These are phyloP conservation scores for Eustoma russellianum DNA, from an alignment of 257 asterid species.

Conservation along the genomic window DNA sequence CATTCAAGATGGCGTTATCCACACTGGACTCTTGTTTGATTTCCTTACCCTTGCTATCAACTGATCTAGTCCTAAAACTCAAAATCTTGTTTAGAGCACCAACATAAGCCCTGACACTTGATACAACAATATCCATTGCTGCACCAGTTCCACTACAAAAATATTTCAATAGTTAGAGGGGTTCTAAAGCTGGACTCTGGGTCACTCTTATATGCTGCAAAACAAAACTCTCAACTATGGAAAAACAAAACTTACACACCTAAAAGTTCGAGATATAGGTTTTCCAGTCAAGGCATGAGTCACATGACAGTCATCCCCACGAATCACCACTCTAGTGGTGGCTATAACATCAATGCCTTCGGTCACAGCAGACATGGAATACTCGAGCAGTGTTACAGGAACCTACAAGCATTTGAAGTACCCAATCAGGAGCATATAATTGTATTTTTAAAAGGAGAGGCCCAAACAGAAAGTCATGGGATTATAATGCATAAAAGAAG, in stretches of 20 bases:
- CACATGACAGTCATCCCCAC: conserved; percentile 42
- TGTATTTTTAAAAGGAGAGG: no score
- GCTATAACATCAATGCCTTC: conserved; percentile 98
- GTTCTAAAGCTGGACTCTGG: neutral
- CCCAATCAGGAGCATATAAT: no score
- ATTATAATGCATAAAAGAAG: no score
- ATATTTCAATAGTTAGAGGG: neutral
- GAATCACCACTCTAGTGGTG: conserved; percentile 69
- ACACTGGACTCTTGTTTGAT: neutral
- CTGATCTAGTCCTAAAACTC: conserved; percentile 33
- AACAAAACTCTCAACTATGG: neutral
- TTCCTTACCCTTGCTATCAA: neutral
- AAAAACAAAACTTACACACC: conserved; percentile 27
- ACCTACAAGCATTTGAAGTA: conserved; percentile 31
- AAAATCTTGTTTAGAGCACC: conserved; percentile 88
- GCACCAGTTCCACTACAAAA: conserved; percentile 75
- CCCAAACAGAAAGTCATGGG: no score
- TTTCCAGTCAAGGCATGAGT: conserved; percentile 69
- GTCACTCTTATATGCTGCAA: neutral
- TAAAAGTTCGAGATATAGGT: conserved; percentile 54
- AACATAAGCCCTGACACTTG: conserved; percentile 81
- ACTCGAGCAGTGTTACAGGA: conserved; percentile 69
- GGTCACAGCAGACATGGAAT: conserved; percentile 68
- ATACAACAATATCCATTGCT: conserved; percentile 79
- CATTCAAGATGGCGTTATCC: conserved; percentile 2